phyloP scores from a whole-genome alignment of 1,284 basidiomycete species.

The Mixia osmundae region DNA sequence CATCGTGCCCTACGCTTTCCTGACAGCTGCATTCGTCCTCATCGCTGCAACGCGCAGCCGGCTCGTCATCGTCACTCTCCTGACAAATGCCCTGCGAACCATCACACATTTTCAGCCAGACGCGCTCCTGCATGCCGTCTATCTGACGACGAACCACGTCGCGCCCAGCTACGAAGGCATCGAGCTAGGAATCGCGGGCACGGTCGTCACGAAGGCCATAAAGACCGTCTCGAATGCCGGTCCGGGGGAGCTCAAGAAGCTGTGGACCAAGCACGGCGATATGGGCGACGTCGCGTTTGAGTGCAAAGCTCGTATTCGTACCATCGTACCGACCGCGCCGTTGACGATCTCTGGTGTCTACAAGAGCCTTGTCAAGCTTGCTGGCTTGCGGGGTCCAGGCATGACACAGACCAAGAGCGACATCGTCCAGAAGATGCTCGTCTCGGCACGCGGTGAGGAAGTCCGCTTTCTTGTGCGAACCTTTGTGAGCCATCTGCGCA shows the following conservation, averaged over 20 bases:
- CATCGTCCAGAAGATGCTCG: slow-evolving; percentile 54
- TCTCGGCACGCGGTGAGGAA: slow-evolving; percentile 68
- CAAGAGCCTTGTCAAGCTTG: slow-evolving; percentile 14
- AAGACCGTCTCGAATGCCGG: slow-evolving; percentile 59
- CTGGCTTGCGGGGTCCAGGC: slow-evolving; percentile 42
- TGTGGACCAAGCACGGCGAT: slow-evolving; percentile 24
- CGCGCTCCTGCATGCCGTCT: slow-evolving; percentile 57
- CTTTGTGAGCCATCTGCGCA: slow-evolving; percentile 51
- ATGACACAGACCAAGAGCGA: slow-evolving; percentile 51
- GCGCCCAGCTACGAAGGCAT: slow-evolving; percentile 32
- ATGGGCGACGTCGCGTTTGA: slow-evolving; percentile 53
- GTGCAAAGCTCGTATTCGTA: slow-evolving; percentile 30
- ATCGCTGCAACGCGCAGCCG: slow-evolving; percentile 56
- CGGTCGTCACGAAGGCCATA: slow-evolving; percentile 53
- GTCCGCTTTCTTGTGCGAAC: slow-evolving; percentile 59
- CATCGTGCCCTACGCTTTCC: slow-evolving; percentile 48
- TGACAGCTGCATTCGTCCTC: slow-evolving; percentile 47
- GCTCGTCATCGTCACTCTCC: slow-evolving; percentile 48
- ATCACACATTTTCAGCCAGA: slow-evolving; percentile 41
- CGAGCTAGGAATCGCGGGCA: slow-evolving; percentile 26
- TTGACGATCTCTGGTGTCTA: slow-evolving; percentile 7
- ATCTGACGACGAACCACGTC: slow-evolving; percentile 58
- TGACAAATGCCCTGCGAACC: slow-evolving; percentile 56
- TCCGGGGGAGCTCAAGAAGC: slow-evolving; percentile 36
- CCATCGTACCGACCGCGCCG: slow-evolving; percentile 18